Evolutionary conservation across 1,284 basidiomycete genomes (phyloP), one percentile per base, ranked within the genome.

Genomic region (Coniferiporia sulphurascens): DNA sequence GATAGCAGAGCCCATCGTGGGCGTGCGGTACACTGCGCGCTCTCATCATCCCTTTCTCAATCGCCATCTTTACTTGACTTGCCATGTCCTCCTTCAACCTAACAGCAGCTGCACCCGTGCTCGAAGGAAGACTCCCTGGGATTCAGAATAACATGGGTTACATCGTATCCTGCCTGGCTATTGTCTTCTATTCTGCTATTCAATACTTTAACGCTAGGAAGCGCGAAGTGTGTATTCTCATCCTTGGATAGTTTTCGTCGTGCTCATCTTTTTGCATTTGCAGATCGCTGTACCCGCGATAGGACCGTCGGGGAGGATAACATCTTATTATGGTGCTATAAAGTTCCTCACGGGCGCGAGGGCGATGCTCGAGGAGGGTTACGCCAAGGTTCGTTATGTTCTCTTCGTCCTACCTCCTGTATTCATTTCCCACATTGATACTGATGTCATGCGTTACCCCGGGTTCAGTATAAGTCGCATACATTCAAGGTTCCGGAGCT

Each of bases 401-500:
- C 19, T 8, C 19, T 58, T 12, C 12, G 4, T 4, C 15, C 27
- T 27, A 27, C 27, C 27, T 27, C 27, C 27, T 3, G 27, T 5
- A 27, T 4, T 15, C 1, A 34, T 13, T 27, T 52, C 34, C 34
- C n/a, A 10, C 4, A 13, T 12, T 4, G 35, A 52, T 2, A 15
- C 19, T 32, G 19, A 12, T 50, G 15, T 13, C 21, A 10, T n/a
- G n/a, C n/a, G n/a, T 45, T 8, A 41, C 15, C 15, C 12, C 9
- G n/a, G n/a, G n/a, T n/a, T n/a, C n/a, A 62, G 60, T 59, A 58
- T 36, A 55, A 58, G 2, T 17, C 38, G 5, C 44, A 63, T 12
- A 64, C 64, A 4, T 77, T 74, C 68, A 73, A 73, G 60, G 58
- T 76, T 7, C 66, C 73, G 0, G 56, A 66, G 15, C 57, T 71